A percentile compares a stretch with the other conserved stretches of the same genome.
These are phyloP conservation scores for Geotrichum carabidarum DNA, from an alignment of 1,139 yeast genomes.

Conservation along the genomic window DNA sequence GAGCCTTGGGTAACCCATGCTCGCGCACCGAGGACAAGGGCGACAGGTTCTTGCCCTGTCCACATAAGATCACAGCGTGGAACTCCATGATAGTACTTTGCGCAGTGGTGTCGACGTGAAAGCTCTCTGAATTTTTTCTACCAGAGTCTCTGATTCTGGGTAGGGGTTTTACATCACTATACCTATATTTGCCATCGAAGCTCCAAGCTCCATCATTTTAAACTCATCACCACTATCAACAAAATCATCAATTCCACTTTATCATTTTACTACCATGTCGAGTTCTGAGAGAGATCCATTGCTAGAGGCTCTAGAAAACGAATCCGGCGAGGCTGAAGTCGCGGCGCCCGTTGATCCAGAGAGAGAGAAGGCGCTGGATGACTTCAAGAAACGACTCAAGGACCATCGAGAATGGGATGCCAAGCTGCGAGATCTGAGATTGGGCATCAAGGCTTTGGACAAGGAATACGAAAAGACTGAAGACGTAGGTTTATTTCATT, in stretches of 20 bases:
- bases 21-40: slow-evolving; percentile 60
- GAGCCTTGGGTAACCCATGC: slow-evolving; percentile 71
- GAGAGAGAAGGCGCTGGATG: slow-evolving; percentile 71
- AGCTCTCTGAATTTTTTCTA: slow-evolving; percentile 1
- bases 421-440: slow-evolving; percentile 75
- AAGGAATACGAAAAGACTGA: slow-evolving; percentile 88
- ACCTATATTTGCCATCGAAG: neutral
- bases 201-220: no score
- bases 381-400: slow-evolving; percentile 76
- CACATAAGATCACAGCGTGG: slow-evolving; percentile 86
- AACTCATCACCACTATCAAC: neutral
- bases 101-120: neutral
- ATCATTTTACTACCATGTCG: slow-evolving; percentile 6
- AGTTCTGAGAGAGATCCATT: slow-evolving; percentile 33
- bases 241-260: neutral
- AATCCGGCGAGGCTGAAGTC: slow-evolving; percentile 23
- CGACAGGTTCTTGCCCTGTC: slow-evolving; percentile 64
- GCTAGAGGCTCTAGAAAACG: slow-evolving; percentile 32
- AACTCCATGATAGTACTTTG: slow-evolving; percentile 58
- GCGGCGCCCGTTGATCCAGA: slow-evolving; percentile 52
- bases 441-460: slow-evolving; percentile 78
- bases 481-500: slow-evolving; percentile 40
- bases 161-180: neutral
- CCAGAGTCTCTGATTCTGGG: neutral
- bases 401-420: slow-evolving; percentile 97